Base-by-base conservation (phyloP, 2,329 filamentous ascomycete species). In the Tricladium varicosporioides region DNA sequence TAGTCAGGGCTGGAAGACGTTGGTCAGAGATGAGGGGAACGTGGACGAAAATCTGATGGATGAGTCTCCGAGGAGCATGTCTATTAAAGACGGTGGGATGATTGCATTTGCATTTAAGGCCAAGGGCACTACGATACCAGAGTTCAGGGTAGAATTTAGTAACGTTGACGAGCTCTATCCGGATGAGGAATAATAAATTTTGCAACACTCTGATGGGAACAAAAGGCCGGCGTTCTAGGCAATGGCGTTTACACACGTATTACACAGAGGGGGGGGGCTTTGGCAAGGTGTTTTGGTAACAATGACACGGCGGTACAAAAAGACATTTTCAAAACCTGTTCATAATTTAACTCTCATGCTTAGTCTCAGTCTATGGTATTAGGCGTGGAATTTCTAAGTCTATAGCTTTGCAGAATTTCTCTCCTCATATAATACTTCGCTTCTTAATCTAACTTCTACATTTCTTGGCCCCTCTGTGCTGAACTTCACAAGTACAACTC, bases 401-500 rank as follows among this genome's bases (percentile, higher is more conserved):
- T 63, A 65, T 27, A 65, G 44, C 44, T 63, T 63, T 40, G 22
- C 48, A 8, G 8, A 33, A 57, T 68, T 67, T 64, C 70, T 76
- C 67, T 79, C 76, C 67, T 78, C 77, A 14, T 65, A 69, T 58
- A 84, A 58, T 0, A 81, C 75, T 45, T 84, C 81, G 31, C 75
- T 74, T 61, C 80, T 73, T 56, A 64, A 62, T 57, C 77, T 69
- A 2, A 87, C 75, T 69, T 86, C 80, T 1, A 86, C 74, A 56
- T 81, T 70, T 46, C 71, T 73, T 18, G 81, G 81, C 1, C 78
- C 80, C 0, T 72, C 79, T 68, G 76, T 80, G 5, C 60, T 69
- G 67, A 85, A 83, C 51, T 72, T 74, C 3, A 84, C 78, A 60
- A 87, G 60, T 14, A 86, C 79, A 7, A 86, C 82, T n/a, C 77